These are phyloP conservation scores for Termitomyces sp. DNA, from an alignment of 1,284 basidiomycete species.

Conservation along the genomic window DNA sequence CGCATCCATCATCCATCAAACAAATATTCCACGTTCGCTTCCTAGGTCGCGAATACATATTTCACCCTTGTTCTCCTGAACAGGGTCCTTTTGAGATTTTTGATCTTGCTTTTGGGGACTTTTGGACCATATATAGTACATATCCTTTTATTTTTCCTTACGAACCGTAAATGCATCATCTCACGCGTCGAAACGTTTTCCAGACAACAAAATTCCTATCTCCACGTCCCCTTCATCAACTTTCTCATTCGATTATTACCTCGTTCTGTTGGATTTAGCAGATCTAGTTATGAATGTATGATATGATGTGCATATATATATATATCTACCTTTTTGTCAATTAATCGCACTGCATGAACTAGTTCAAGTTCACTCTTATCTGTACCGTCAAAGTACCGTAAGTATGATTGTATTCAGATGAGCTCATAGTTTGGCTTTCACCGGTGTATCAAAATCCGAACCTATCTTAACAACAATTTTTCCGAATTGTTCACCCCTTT, in stretches of 20 bases:
- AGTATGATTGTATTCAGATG: background rate
- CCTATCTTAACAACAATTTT: slow-evolving; percentile 61
- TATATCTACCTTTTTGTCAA: slow-evolving; percentile 9
- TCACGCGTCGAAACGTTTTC: background rate
- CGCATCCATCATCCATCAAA: background rate
- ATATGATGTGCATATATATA: slow-evolving; percentile 3
- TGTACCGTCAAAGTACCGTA: background rate
- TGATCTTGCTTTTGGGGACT: background rate
- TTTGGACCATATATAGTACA: background rate
- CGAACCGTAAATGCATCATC: background rate
- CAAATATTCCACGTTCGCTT: background rate
- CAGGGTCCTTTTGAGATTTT: background rate
- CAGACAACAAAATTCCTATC: background rate
- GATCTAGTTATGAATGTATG: background rate
- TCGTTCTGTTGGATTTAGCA: background rate
- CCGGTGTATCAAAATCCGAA: background rate
- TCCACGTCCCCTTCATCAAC: background rate
- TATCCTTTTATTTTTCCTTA: background rate
- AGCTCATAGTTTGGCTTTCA: slow-evolving; percentile 4
- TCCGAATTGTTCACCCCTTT: slow-evolving; percentile 64
- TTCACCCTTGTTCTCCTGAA: background rate
- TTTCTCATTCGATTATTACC: background rate
- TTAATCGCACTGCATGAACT: background rate
- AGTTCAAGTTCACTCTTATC: background rate
- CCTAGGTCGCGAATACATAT: background rate